Evolutionary conservation across 345 rosid species (phyloP).

Genomic region (Salix caprea): DNA sequence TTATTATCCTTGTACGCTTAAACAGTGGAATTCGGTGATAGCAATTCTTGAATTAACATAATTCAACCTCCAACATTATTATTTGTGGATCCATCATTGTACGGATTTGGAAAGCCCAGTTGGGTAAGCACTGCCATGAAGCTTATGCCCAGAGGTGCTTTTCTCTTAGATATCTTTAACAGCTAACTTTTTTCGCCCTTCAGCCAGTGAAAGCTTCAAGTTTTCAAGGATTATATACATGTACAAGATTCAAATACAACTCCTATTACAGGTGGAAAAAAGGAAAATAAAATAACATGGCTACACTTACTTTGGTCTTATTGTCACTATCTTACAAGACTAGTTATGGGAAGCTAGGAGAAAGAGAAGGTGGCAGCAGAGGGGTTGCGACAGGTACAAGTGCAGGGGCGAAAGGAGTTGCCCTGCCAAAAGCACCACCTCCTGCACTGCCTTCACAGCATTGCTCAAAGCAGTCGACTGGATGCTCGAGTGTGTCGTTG

Average conservation of each 20-base stretch:
- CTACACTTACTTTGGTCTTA: constrained; percentile 15
- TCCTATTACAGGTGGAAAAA: neutral
- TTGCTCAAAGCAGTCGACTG: constrained; percentile 60
- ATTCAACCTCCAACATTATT: no score
- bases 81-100: no score
- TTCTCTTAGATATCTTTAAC: neutral
- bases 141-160: neutral
- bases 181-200: no score
- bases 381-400: constrained; percentile 31
- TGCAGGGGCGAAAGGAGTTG: constrained; percentile 18
- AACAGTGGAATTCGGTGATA: no score
- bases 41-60: neutral
- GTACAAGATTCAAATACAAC: constrained; percentile 1
- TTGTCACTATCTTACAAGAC: neutral
- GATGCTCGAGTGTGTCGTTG: constrained; percentile 51
- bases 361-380: constrained; percentile 39
- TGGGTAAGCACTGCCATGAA: neutral
- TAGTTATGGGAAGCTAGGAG: constrained; percentile 39
- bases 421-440: constrained; percentile 6
- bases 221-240: neutral
- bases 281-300: no score
- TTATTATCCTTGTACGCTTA: no score
- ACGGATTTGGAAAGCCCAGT: no score
- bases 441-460: constrained; percentile 18
- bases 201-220: neutral